A percentile compares a stretch with the other conserved stretches of the same genome.
Conservation (phyloP, 345 rosid genomes). For the Sisymbrium irio region DNA sequence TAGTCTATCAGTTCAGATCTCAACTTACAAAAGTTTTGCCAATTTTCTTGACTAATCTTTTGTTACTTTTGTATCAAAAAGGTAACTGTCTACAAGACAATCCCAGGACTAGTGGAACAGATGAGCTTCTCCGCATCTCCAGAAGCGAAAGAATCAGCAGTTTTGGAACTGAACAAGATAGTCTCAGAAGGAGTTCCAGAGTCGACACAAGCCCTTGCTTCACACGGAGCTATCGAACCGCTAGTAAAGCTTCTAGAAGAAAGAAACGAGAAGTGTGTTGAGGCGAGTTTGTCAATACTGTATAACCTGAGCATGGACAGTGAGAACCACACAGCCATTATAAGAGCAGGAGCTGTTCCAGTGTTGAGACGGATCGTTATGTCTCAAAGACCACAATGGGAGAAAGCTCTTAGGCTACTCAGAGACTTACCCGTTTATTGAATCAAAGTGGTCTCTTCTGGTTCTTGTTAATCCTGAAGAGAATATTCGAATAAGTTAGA, state of each 20-base stretch:
- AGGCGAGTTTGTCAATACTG: constrained; percentile 66
- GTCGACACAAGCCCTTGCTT: constrained; percentile 54
- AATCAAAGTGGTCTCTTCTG: constrained; percentile 9
- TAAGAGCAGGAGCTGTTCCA: constrained; percentile 79
- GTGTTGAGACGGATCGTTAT: constrained; percentile 65
- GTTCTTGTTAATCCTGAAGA: neutral
- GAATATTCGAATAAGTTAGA: neutral
- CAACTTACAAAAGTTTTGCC: neutral
- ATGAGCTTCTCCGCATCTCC: constrained; percentile 47
- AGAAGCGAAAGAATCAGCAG: constrained; percentile 70
- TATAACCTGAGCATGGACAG: constrained; percentile 80
- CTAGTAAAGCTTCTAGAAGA: constrained; percentile 63
- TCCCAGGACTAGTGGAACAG: constrained; percentile 72
- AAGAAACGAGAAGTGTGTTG: constrained; percentile 54
- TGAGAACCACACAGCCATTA: constrained; percentile 68
- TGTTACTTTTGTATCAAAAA: constrained; percentile 1
- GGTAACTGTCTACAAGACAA: constrained; percentile 53
- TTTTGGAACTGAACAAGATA: constrained; percentile 72
- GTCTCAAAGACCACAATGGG: constrained; percentile 70
- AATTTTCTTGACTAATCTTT: neutral
- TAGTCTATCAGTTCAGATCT: neutral
- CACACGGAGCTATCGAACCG: constrained; percentile 62
- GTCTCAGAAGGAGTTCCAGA: constrained; percentile 64
- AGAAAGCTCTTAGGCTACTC: constrained; percentile 62
- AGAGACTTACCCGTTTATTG: constrained; percentile 56